phyloP scores from a whole-genome alignment of 169 alveolate genomes.

The Eimeria acervulina region DNA sequence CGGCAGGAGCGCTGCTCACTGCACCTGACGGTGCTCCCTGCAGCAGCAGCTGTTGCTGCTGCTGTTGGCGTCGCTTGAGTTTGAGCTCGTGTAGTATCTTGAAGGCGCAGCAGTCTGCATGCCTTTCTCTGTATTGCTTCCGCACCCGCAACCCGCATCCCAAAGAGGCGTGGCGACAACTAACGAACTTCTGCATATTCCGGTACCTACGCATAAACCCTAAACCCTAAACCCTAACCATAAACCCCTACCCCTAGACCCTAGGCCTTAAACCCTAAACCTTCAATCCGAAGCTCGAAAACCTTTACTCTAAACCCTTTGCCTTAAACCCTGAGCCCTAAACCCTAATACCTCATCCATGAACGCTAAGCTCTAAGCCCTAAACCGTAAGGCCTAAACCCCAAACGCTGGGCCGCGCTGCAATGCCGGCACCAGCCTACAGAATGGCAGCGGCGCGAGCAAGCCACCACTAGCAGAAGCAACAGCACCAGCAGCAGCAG shows the following conservation, averaged over 20 bases:
- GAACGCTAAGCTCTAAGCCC: too few species aligned
- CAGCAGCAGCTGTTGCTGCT: constrained; percentile 59
- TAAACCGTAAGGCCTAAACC: too few species aligned
- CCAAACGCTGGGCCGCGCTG: too few species aligned
- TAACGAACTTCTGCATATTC: constrained; percentile 83
- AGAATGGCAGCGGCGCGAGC: neutral
- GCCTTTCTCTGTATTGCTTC: constrained; percentile 79
- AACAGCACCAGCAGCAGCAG: neutral
- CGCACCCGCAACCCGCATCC: constrained; percentile 77
- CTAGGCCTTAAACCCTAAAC: too few species aligned
- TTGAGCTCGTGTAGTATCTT: constrained; percentile 17
- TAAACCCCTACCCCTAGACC: neutral
- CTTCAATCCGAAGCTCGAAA: too few species aligned
- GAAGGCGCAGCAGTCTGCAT: constrained; percentile 80
- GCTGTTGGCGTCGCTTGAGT: constrained; percentile 22
- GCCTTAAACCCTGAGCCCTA: neutral
- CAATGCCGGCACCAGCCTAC: neutral
- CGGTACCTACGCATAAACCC: constrained; percentile 67
- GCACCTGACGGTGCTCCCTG: neutral
- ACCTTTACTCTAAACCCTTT: too few species aligned
- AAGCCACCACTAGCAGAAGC: neutral
- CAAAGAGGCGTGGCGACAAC: constrained; percentile 67
- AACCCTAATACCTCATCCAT: neutral
- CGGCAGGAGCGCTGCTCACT: neutral
- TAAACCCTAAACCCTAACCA: neutral